Percentiles rank a stretch among this genome's conserved stretches.
Evolutionary conservation across 1,139 yeast genomes (phyloP).

Genomic region (Sugiyamaella japonica): DNA sequence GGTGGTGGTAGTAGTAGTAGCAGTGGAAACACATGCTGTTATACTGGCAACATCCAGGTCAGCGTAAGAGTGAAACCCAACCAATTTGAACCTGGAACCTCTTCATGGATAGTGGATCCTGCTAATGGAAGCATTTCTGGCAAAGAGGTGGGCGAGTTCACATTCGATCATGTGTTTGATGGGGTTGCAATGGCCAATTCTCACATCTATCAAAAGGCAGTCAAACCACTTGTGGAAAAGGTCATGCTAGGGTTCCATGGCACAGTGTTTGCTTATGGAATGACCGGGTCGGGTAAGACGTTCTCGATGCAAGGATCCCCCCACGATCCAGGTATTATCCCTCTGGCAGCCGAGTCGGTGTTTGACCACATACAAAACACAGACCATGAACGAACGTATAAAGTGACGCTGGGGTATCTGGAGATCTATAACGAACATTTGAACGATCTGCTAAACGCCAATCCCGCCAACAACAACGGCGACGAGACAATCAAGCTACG

Average conservation of each 20-base stretch:
- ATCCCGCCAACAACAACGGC: not conserved
- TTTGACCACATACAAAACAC: constrained; percentile 51
- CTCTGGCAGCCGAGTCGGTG: constrained; percentile 67
- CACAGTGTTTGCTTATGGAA: constrained; percentile 83
- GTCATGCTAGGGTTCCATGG: constrained; percentile 83
- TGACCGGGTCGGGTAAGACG: constrained; percentile 97
- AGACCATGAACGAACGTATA: constrained; percentile 40
- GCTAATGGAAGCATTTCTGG: constrained; percentile 27
- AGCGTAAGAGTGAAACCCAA: constrained; percentile 40
- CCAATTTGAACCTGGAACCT: constrained; percentile 1
- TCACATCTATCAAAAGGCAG: constrained; percentile 62
- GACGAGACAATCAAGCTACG: constrained; percentile 63
- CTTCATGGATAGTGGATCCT: constrained; percentile 18
- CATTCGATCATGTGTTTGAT: constrained; percentile 75
- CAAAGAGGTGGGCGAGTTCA: constrained; percentile 48
- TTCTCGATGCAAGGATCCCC: constrained; percentile 81
- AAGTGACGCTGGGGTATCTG: constrained; percentile 66
- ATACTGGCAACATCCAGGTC: constrained; percentile 42
- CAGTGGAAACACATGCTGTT: constrained; percentile 15
- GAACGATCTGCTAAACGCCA: constrained; percentile 59
- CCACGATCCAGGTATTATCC: constrained; percentile 74
- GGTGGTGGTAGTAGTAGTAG: not conserved
- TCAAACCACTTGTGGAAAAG: constrained; percentile 60
- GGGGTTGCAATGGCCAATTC: constrained; percentile 47
- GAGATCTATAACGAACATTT: constrained; percentile 91